phyloP scores from a whole-genome alignment of 164 flowering plant species.

The Annona cherimola region DNA sequence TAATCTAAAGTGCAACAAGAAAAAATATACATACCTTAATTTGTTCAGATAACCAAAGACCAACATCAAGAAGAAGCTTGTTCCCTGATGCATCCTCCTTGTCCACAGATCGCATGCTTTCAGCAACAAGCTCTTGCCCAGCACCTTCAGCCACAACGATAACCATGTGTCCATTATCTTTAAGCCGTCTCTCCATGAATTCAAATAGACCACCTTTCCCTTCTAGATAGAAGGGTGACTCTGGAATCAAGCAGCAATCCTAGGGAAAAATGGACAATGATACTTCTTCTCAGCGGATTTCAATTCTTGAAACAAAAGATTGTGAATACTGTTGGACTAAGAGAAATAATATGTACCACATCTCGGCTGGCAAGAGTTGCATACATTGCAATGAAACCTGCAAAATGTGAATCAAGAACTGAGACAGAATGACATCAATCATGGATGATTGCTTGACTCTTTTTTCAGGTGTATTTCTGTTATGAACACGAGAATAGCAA shows the following conservation, averaged over 20 bases:
- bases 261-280: neutral
- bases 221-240: conserved; percentile 56
- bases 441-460: no score
- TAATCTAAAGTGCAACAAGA: neutral
- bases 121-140: conserved; percentile 49
- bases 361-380: conserved; percentile 78
- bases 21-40: conserved; percentile 44
- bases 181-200: conserved; percentile 40
- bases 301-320: neutral
- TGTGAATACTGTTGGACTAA: neutral
- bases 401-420: conserved; percentile 2
- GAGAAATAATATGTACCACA: conserved; percentile 23
- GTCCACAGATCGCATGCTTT: conserved; percentile 28
- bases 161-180: conserved; percentile 59
- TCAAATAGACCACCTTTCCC: conserved; percentile 57
- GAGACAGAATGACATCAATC: no score
- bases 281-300: neutral
- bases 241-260: conserved; percentile 69
- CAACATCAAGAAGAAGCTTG: conserved; percentile 67
- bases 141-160: conserved; percentile 65
- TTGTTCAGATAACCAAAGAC: conserved; percentile 66
- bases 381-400: conserved; percentile 73
- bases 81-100: conserved; percentile 82
- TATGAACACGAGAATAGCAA: neutral
- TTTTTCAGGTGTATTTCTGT: neutral